A percentile compares a stretch with the other conserved stretches of the same genome.
Conservation (phyloP, 768 basidiomycete genomes). For the Calvatia gigantea region DNA sequence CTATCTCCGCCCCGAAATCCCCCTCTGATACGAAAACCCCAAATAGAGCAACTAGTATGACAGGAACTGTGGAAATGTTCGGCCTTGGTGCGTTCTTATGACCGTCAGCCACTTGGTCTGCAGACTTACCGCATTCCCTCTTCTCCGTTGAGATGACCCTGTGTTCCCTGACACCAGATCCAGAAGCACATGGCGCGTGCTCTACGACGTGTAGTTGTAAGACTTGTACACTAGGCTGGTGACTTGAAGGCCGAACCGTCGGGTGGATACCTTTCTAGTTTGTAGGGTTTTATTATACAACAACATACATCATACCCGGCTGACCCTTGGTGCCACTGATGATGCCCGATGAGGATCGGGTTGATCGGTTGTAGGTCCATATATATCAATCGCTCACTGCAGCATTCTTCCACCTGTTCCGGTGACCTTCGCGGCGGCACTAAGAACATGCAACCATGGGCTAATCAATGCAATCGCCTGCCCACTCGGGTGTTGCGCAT, state of each 20-base stretch:
- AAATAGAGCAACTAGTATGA: neutral
- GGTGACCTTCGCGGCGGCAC: neutral
- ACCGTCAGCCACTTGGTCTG: neutral
- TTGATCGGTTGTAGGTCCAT: slow-evolving; percentile 10
- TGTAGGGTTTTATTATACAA: too few relatives aligned
- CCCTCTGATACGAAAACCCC: neutral
- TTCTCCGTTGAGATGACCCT: neutral
- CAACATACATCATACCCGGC: too few relatives aligned
- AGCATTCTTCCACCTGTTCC: neutral
- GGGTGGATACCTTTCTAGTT: too few relatives aligned
- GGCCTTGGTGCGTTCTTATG: slow-evolving; percentile 2
- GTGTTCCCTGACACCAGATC: neutral
- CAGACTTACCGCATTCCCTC: neutral
- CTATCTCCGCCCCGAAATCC: neutral
- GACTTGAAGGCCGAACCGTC: too few relatives aligned
- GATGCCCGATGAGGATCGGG: too few relatives aligned
- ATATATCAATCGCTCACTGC: neutral
- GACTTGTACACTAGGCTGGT: too few relatives aligned
- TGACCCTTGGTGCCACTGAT: too few relatives aligned
- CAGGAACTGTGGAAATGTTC: neutral
- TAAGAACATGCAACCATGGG: neutral
- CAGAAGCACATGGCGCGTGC: neutral
- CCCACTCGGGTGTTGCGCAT: too few relatives aligned
- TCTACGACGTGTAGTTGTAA: too few relatives aligned
- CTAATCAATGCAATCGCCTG: too few relatives aligned